Conservation (phyloP, 129 eudicot genomes). For the Ambrosia trifida region DNA sequence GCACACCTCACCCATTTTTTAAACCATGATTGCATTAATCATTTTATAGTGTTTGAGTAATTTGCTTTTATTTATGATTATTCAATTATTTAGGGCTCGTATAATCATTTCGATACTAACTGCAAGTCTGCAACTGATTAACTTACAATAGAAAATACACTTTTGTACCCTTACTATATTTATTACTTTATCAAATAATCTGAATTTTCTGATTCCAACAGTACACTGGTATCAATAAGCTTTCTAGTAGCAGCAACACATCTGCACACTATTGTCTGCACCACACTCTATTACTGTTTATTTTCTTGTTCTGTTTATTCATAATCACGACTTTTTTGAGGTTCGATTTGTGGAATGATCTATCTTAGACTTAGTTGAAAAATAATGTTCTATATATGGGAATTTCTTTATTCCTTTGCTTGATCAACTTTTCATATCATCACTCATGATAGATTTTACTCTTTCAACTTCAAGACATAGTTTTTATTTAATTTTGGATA, state of each 20-base stretch:
- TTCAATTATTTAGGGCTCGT: not conserved
- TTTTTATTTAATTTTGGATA: conserved; percentile 19
- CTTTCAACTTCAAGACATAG: not conserved
- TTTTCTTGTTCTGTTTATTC: not conserved
- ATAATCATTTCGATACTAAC: not conserved
- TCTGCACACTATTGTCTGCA: not conserved
- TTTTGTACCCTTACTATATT: not conserved
- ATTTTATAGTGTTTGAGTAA: not conserved
- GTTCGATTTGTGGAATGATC: conserved; percentile 2
- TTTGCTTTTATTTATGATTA: conserved; percentile 3
- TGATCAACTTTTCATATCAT: conserved; percentile 5
- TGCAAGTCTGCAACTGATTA: too few species aligned
- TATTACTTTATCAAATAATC: not conserved
- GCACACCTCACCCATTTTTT: too few species aligned
- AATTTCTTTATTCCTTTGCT: not conserved
- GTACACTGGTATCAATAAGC: not conserved
- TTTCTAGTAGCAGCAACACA: not conserved
- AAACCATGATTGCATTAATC: not conserved
- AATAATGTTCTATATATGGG: not conserved
- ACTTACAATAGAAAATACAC: not conserved
- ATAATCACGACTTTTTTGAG: not conserved
- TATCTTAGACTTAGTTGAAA: not conserved
- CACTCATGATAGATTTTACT: conserved; percentile 19
- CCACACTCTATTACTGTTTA: not conserved
- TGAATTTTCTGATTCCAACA: not conserved